Evolutionary conservation across 2,329 filamentous ascomycete genomes (phyloP), one percentile per base, ranked within the genome.

Genomic region (Penicillium verrucosum): DNA sequence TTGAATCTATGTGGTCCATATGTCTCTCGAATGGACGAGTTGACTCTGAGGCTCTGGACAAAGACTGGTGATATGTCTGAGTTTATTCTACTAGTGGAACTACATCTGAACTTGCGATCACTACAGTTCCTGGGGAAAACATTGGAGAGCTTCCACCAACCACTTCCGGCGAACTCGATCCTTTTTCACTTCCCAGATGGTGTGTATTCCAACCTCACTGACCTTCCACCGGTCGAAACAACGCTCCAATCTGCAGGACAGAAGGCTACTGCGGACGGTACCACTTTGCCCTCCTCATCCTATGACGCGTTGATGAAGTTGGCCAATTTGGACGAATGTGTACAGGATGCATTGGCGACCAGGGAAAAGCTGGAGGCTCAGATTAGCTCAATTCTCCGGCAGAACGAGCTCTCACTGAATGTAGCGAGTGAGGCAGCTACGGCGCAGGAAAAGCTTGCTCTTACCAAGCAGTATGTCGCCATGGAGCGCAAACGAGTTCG

Each of bases 281-380:
- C 78, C 2, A 70, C 83, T 0, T 77, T 83, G n/a, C 69, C 83
- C 0, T 92, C 89, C 0, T 92, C 91, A 0, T 92, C 92, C 0
- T 97, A 96, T 72, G 92, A 91, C 68, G 85, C 89, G 2, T 79
- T 97, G 21, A 93, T 97, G 87, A 88, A 89, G 58, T 80, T 97
- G 11, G 88, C 90, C 6, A 96, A 92, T 56, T 81, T 97, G 16
- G 91, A 96, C 60, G 90, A 89, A 70, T 96, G 92, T 53, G 90
- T 97, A 25, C 91, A 95, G 70, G 93, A 97, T 73, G 92, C 92
- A 1, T 77, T 96, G 10, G 84, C 86, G 1, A 95, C 90, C 0
- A 85, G 89, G 14, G 85, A 89, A 58, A 81, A 82, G 51, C 80
- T 97, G 9, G 85, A 90, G 46, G 76, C 81, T n/a, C 90, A 96